These are phyloP conservation scores for Fusarium sp. DNA, from an alignment of 2,329 filamentous ascomycete species.

Conservation along the genomic window DNA sequence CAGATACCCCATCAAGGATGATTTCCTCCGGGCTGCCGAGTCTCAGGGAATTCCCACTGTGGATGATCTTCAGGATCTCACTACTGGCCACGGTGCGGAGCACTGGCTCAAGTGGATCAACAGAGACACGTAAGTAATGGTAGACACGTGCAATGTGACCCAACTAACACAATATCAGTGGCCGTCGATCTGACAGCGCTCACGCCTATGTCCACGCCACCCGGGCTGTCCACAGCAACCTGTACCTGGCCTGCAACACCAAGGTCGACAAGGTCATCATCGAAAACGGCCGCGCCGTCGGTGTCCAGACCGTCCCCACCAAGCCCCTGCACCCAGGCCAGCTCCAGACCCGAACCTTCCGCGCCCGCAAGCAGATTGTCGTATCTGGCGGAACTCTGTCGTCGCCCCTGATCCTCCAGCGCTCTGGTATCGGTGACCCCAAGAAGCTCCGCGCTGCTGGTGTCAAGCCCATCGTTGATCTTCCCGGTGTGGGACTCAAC, in stretches of 20 bases:
- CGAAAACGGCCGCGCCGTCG: conserved; percentile 78
- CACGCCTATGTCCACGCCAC: conserved; percentile 85
- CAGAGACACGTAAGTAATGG: conserved; percentile 52
- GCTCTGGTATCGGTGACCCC: conserved; percentile 78
- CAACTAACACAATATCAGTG: neutral
- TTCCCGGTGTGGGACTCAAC: conserved; percentile 80
- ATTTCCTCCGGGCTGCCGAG: conserved; percentile 79
- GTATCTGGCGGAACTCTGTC: conserved; percentile 79
- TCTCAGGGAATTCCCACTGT: conserved; percentile 80
- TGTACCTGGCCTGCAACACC: conserved; percentile 80
- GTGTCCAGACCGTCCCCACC: conserved; percentile 75
- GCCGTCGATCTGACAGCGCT: conserved; percentile 78
- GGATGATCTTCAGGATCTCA: conserved; percentile 81
- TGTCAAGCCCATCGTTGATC: conserved; percentile 76
- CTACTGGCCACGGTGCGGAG: conserved; percentile 77
- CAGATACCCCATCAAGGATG: conserved; percentile 80
- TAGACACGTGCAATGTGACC: neutral
- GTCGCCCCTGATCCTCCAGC: conserved; percentile 80
- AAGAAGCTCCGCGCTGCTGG: conserved; percentile 77
- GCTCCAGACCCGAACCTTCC: conserved; percentile 67
- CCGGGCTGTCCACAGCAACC: conserved; percentile 74
- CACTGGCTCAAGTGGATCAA: conserved; percentile 93
- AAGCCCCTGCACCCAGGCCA: conserved; percentile 73
- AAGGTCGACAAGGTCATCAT: conserved; percentile 83
- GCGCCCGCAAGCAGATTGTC: conserved; percentile 79